Evolutionary conservation across 164 flowering plant genomes (phyloP), one percentile per base, ranked within the genome.

Genomic region (Stephania yunnanensis): DNA sequence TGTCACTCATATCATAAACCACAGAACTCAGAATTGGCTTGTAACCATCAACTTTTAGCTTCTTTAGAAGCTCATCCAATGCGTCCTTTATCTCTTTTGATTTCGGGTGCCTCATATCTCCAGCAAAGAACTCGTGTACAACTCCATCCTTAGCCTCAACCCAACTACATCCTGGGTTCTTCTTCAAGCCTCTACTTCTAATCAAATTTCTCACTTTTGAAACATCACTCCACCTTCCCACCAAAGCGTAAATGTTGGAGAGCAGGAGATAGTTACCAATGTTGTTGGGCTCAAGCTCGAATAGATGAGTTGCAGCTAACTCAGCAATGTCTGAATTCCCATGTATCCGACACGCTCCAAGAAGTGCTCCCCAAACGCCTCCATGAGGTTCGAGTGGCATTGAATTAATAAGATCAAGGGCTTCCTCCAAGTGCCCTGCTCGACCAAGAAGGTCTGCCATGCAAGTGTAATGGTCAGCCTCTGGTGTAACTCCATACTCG

Each of bases 351-450:
- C 84, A 82, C 0, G 84, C 84, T 46, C 82, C 82, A 45, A 82
- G 82, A 46, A 82, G 74, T 45, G 82, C 82, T 31, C 82, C 82
- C 84, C 84, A 82, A 42, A 82, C 79, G 36, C 80, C 80, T 31
- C 73, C 80, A 67, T 82, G 72, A 20, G 78, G 80, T 66, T 80
- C 76, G 8, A 77, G 6, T 0, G 80, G 80, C 82, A 80, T 82
- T 5, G 50, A 52, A 19, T 63, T 46, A 13, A 74, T 70, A 46
- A 82, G 78, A 36, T 77, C 71, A 13, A 46, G 61, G 53, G 82
- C 84, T 75, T 82, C 82, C 70, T 80, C 82, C 30, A 82, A 68
- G 30, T 45, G 80, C 29, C 80, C 84, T 20, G 77, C 80, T 9
- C 82, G 80, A 11, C 77, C 84, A 25, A 25, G 73, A 72, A 82